Conservation (phyloP, 345 rosid species). For the Anacardium occidentale region DNA sequence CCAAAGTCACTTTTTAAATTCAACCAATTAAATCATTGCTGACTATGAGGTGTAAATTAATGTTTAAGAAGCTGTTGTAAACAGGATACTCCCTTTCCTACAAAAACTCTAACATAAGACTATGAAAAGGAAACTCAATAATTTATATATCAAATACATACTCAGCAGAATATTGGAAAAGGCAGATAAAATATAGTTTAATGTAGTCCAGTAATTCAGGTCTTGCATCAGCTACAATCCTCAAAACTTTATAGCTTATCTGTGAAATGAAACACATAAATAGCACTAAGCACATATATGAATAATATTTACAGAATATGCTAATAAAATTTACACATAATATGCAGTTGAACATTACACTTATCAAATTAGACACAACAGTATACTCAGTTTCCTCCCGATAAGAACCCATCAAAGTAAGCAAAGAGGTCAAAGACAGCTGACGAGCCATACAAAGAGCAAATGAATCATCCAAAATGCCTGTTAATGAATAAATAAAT, state of each 20-base stretch:
- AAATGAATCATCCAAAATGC: slow-evolving; percentile 86
- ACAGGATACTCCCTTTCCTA: neutral
- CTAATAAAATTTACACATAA: slow-evolving; percentile 9
- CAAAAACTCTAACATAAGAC: slow-evolving; percentile 11
- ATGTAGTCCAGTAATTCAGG: slow-evolving; percentile 53
- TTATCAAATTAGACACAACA: slow-evolving; percentile 76
- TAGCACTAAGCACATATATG: slow-evolving; percentile 10
- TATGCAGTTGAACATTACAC: slow-evolving; percentile 46
- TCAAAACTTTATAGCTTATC: slow-evolving; percentile 70
- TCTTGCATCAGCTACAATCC: slow-evolving; percentile 75
- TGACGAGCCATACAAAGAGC: slow-evolving; percentile 94
- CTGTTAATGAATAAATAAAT: slow-evolving; percentile 35
- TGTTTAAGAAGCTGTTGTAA: neutral
- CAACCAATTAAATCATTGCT: neutral
- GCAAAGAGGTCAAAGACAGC: slow-evolving; percentile 73
- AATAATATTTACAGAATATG: slow-evolving; percentile 8
- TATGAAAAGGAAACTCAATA: neutral
- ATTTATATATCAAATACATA: slow-evolving; percentile 37
- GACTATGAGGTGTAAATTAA: neutral
- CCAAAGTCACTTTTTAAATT: neutral
- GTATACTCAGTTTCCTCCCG: slow-evolving; percentile 78
- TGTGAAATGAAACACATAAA: slow-evolving; percentile 35
- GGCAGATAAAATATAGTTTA: slow-evolving; percentile 54
- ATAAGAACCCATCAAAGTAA: slow-evolving; percentile 73
- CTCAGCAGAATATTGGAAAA: slow-evolving; percentile 70